Conservation (phyloP, 768 basidiomycete species). For the Coprinopsis sp. region DNA sequence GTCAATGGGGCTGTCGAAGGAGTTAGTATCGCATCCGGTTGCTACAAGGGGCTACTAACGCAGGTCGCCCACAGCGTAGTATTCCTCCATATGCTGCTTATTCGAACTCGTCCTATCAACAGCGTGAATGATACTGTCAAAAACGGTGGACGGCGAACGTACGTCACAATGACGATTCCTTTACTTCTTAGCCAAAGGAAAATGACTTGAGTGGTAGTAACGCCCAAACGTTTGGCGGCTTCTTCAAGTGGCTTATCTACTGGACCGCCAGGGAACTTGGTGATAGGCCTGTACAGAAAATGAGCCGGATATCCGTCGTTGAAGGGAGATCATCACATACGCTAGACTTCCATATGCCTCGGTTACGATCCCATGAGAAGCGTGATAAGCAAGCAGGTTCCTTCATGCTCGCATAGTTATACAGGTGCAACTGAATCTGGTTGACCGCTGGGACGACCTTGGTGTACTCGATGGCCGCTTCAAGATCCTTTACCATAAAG, state of each 20-base stretch:
- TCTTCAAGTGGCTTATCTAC: conserved; percentile 52
- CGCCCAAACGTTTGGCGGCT: conserved; percentile 49
- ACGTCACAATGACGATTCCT: conserved; percentile 66
- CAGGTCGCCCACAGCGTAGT: conserved; percentile 59
- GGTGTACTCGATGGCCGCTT: conserved; percentile 46
- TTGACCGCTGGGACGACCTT: conserved; percentile 63
- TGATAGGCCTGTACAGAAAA: conserved; percentile 45
- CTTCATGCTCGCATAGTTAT: conserved; percentile 51
- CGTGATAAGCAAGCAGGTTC: conserved; percentile 55
- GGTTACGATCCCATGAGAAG: conserved; percentile 54
- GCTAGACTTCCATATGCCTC: conserved; percentile 70
- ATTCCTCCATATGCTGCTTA: conserved; percentile 59
- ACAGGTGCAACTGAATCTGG: conserved; percentile 73
- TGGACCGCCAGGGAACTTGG: conserved; percentile 55
- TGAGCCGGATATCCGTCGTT: conserved; percentile 10
- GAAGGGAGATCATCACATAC: conserved; percentile 29
- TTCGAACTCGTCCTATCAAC: conserved; percentile 48
- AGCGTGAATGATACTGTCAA: neutral
- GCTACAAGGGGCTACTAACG: conserved; percentile 19
- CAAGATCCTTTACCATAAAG: conserved; percentile 48
- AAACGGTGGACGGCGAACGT: conserved; percentile 16
- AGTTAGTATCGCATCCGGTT: neutral
- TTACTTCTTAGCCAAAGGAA: conserved; percentile 68
- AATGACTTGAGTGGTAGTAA: conserved; percentile 61
- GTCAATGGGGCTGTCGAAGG: conserved; percentile 43